Evolutionary conservation across 2,329 filamentous ascomycete species (phyloP).

Genomic region (Fusarium odoratissimum): DNA sequence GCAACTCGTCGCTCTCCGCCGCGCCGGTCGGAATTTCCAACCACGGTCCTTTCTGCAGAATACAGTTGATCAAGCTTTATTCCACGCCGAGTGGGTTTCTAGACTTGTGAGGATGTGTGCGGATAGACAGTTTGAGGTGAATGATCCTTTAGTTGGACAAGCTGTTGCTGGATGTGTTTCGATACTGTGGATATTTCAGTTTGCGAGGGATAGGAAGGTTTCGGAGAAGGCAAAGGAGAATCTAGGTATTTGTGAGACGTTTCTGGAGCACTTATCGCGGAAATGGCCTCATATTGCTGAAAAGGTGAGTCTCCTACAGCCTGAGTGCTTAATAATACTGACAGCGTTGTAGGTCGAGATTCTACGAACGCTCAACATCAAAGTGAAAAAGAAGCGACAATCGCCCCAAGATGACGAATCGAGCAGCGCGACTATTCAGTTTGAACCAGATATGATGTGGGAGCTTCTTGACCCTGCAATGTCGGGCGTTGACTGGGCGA

Average conservation of each 20-base stretch:
- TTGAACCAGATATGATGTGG: slow-evolving; percentile 42
- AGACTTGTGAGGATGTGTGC: slow-evolving; percentile 39
- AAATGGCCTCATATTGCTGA: slow-evolving; percentile 39
- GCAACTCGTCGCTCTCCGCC: slow-evolving; percentile 38
- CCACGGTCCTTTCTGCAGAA: slow-evolving; percentile 40
- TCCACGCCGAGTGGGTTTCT: slow-evolving; percentile 40
- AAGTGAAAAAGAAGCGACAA: slow-evolving; percentile 14
- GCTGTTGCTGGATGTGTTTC: slow-evolving; percentile 37
- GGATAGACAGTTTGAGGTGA: slow-evolving; percentile 32
- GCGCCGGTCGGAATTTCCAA: slow-evolving; percentile 25
- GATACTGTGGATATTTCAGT: slow-evolving; percentile 42
- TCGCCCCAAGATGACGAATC: not conserved
- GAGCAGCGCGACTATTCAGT: slow-evolving; percentile 18
- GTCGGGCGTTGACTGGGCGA: not conserved
- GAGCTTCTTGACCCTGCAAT: slow-evolving; percentile 34
- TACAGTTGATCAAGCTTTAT: slow-evolving; percentile 42
- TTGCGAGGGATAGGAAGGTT: slow-evolving; percentile 35
- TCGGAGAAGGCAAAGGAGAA: slow-evolving; percentile 38
- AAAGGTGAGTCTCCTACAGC: slow-evolving; percentile 12
- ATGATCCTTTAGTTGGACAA: slow-evolving; percentile 38
- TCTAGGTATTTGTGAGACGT: slow-evolving; percentile 14
- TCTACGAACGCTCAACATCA: slow-evolving; percentile 26
- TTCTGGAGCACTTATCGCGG: slow-evolving; percentile 12
- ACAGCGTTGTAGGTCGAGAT: slow-evolving; percentile 10
- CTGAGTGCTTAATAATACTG: fast-evolving